Percentiles rank a stretch among this genome's conserved stretches.
phyloP scores from a whole-genome alignment of 768 basidiomycete genomes.

The Exidia glandulosa region DNA sequence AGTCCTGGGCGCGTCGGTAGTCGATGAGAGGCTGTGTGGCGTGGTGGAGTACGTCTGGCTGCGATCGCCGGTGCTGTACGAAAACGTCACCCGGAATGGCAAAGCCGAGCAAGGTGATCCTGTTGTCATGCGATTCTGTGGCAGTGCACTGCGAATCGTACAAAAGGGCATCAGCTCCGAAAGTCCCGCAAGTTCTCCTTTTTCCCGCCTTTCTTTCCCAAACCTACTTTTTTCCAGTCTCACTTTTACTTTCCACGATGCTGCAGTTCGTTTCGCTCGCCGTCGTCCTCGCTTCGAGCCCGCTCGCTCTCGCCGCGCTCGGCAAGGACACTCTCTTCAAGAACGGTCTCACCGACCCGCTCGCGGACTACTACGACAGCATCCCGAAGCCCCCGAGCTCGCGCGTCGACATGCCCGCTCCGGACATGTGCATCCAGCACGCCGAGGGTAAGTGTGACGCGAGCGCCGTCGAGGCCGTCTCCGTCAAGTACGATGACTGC shows the following conservation, averaged over 20 bases:
- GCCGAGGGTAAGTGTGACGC: not conserved
- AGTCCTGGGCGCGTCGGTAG: no score
- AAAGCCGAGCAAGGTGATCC: no score
- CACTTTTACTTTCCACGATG: no score
- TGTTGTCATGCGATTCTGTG: no score
- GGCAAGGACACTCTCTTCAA: conserved; percentile 1
- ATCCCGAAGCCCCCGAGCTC: not conserved
- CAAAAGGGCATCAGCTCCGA: no score
- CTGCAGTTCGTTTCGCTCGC: not conserved
- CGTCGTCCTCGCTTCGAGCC: not conserved
- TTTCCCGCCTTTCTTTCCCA: no score
- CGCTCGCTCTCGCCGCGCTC: not conserved
- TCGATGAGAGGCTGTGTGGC: not conserved
- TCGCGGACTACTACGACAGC: not conserved
- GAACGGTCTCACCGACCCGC: not conserved
- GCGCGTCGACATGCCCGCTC: not conserved
- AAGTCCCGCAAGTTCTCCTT: not conserved
- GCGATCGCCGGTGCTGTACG: no score
- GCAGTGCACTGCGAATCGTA: no score
- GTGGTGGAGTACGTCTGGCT: no score
- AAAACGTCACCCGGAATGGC: no score
- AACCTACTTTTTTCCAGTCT: not conserved
- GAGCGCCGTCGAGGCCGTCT: not conserved
- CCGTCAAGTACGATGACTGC: not conserved
- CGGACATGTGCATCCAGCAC: not conserved